Evolutionary conservation across 2,329 filamentous ascomycete genomes (phyloP).

Genomic region (Dothiorella sarmentorum): DNA sequence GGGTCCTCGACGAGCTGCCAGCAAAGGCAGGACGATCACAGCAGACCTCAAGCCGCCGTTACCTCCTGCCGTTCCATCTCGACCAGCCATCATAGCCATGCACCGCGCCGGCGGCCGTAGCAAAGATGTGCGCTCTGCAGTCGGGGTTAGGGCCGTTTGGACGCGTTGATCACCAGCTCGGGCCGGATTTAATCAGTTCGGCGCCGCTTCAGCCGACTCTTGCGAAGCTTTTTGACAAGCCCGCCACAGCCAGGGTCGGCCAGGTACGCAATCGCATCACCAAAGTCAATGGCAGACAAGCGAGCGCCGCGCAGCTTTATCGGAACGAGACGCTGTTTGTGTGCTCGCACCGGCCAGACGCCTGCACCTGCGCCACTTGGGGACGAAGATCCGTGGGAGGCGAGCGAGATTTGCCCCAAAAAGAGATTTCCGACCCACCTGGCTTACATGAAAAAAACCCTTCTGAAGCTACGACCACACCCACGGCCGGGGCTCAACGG

Average conservation of each 20-base stretch:
- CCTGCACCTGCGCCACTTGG: constrained; percentile 1
- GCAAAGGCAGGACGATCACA: neutral
- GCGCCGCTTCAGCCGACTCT: neutral
- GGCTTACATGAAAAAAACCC: constrained; percentile 19
- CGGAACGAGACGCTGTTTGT: neutral
- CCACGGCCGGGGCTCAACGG: neutral
- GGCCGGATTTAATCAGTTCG: constrained; percentile 3
- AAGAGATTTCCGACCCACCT: constrained; percentile 12
- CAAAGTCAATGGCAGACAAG: neutral
- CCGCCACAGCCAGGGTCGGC: neutral
- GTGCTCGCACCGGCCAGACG: neutral
- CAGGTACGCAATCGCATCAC: constrained; percentile 10
- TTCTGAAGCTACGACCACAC: too few species aligned
- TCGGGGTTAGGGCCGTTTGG: neutral
- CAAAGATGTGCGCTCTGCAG: neutral
- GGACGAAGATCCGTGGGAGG: constrained; percentile 1
- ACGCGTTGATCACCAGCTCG: constrained; percentile 13
- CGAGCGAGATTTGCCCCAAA: constrained; percentile 9
- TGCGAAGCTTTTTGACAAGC: constrained; percentile 12
- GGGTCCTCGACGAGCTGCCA: neutral
- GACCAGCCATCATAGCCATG: neutral
- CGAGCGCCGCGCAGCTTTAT: neutral
- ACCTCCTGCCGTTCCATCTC: neutral
- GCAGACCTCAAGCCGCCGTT: neutral
- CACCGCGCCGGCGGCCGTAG: neutral